A percentile compares a stretch with the other conserved stretches of the same genome.
These are phyloP conservation scores for Russula abietina DNA, from an alignment of 768 basidiomycete genomes.

Conservation along the genomic window DNA sequence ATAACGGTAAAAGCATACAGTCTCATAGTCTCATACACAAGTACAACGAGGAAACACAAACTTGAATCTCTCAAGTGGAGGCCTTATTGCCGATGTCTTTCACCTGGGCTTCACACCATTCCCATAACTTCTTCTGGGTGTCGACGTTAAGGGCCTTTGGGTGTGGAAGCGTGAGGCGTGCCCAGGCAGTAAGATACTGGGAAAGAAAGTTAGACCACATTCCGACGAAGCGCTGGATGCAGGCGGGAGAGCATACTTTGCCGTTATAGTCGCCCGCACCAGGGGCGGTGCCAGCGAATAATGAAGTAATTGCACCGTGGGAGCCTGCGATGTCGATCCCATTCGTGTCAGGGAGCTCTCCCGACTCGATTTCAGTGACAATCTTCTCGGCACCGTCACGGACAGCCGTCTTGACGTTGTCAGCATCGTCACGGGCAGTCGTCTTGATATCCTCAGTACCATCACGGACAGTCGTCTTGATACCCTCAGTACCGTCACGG, in stretches of 20 bases:
- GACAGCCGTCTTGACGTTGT: too few species aligned
- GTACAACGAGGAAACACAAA: background rate
- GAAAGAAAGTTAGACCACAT: background rate
- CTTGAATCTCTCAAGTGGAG: too few species aligned
- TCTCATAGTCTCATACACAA: background rate
- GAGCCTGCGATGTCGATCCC: background rate
- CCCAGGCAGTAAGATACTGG: conserved; percentile 3
- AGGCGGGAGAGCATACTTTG: background rate
- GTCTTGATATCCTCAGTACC: too few species aligned
- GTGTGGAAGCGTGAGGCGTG: conserved; percentile 5
- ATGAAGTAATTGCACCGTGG: background rate
- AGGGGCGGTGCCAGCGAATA: conserved; percentile 1
- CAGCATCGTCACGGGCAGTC: too few species aligned
- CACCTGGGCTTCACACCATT: conserved; percentile 7
- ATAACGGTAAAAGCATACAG: too few species aligned
- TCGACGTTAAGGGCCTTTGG: background rate
- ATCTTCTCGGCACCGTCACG: too few species aligned
- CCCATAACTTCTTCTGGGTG: background rate
- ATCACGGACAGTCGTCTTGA: too few species aligned
- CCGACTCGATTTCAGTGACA: too few species aligned
- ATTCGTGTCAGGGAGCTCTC: background rate
- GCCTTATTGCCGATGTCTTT: background rate
- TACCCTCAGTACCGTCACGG: too few species aligned
- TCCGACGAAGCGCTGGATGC: background rate
- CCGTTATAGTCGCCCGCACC: background rate